Conservation (phyloP, 345 rosid genomes). For the Iberis pinnata region DNA sequence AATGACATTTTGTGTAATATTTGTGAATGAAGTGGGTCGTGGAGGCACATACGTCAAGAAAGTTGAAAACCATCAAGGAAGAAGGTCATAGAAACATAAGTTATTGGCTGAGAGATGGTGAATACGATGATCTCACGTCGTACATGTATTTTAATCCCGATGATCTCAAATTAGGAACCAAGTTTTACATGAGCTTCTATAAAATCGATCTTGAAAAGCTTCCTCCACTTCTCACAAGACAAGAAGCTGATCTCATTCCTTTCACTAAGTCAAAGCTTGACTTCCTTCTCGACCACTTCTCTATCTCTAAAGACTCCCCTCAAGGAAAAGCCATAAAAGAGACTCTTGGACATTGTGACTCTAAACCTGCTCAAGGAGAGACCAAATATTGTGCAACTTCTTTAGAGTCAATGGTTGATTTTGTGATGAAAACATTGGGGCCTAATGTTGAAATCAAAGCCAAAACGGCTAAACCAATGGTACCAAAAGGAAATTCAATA, state of each 20-base stretch:
- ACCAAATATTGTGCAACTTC: constrained; percentile 51
- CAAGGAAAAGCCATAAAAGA: constrained; percentile 63
- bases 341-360: constrained; percentile 48
- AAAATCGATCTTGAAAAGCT: constrained; percentile 30
- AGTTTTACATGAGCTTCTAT: constrained; percentile 36
- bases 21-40: constrained; percentile 16
- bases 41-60: constrained; percentile 28
- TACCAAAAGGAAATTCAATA: neutral
- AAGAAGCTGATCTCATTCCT: constrained; percentile 55
- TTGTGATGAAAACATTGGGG: constrained; percentile 36
- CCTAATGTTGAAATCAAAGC: constrained; percentile 27
- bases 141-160: constrained; percentile 42
- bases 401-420: constrained; percentile 65
- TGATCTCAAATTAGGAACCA: constrained; percentile 45
- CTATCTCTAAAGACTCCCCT: constrained; percentile 45
- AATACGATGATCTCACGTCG: constrained; percentile 36
- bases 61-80: constrained; percentile 15
- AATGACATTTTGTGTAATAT: neutral
- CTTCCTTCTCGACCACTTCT: constrained; percentile 46
- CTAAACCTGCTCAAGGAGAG: constrained; percentile 42
- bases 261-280: constrained; percentile 46
- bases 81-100: constrained; percentile 10
- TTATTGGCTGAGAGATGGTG: constrained; percentile 25
- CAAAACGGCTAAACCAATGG: constrained; percentile 35
- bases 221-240: constrained; percentile 48